Evolutionary conservation across 306 rosid species (phyloP), one percentile per base, ranked within the genome.

Genomic region (Cicer judaicum): DNA sequence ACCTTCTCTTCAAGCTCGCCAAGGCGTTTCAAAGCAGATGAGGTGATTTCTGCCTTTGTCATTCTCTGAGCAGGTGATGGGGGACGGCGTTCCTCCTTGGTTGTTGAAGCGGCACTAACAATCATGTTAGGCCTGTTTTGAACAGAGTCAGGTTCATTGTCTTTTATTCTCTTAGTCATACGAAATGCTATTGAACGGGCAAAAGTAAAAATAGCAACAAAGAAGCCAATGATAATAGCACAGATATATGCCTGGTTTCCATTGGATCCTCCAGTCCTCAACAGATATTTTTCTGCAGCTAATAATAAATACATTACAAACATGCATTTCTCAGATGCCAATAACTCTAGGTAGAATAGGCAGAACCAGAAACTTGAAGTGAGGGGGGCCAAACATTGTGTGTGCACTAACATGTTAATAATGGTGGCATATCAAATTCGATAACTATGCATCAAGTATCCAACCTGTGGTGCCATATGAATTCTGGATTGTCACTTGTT

Each of bases 1-100:
- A 91, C 89, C 84, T 86, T 91, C 86, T 83, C 87, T 73, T 93
- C 97, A 47, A 93, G 92, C 60, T 87, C 89, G 72, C 85, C 84
- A 15, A 91, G 85, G 82, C 83, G 89, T 77, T 82, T 79, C 83
- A 87, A 73, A 64, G 92, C 89, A 56, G 89, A 85, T 41, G 92
- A 83, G 24, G 80, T 53, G 14, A 81, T 84, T 34, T 88, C 89
- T 15, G 63, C 65, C 75, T 78, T 71, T 36, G 80, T 21, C 40
- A 84, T 63, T 24, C 66, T 66, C 3, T 85, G 87, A 78, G 79
- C 93, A 5, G 91, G 93, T 8, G 96, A 89, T 38, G 89, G 87
- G 13, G 88, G 88, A 15, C 78, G 82, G 61, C 83, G 81, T 60
- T 79, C 93, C 80, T 83, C 95, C 63, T 81, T 53, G 38, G 78